These are phyloP conservation scores for Pichia norvegensis DNA, from an alignment of 1,139 yeast species.

Conservation along the genomic window DNA sequence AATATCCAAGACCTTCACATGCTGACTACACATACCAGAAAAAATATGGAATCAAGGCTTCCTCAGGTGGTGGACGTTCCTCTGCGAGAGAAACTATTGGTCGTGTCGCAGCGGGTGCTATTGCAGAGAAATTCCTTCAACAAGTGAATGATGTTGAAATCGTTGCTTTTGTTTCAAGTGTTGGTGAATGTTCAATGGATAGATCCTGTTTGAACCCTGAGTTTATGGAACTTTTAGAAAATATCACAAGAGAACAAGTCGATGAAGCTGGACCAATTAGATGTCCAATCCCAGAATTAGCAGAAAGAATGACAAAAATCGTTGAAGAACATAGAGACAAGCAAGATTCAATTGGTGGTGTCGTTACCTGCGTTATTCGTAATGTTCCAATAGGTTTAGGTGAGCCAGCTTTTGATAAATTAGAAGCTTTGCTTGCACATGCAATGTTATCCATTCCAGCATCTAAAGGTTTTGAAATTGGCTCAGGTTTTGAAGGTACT, in stretches of 20 bases:
- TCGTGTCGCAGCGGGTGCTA: conserved; percentile 97
- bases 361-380: conserved; percentile 93
- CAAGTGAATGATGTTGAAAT: conserved; percentile 82
- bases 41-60: conserved; percentile 87
- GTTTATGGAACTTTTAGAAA: conserved; percentile 59
- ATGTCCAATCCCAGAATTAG: conserved; percentile 74
- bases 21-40: conserved; percentile 91
- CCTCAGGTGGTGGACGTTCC: conserved; percentile 96
- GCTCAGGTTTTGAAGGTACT: conserved; percentile 91
- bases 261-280: conserved; percentile 86
- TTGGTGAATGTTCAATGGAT: conserved; percentile 71
- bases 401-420: conserved; percentile 94
- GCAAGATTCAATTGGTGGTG: conserved; percentile 94
- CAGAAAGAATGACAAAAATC: conserved; percentile 75
- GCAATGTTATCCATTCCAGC: conserved; percentile 98
- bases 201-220: conserved; percentile 59
- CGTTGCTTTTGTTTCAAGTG: conserved; percentile 91
- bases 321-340: conserved; percentile 83
- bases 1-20: conserved; percentile 95
- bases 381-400: conserved; percentile 92
- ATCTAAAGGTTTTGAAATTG: conserved; percentile 94
- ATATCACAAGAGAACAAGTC: conserved; percentile 80
- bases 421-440: conserved; percentile 91
- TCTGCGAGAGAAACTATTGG: conserved; percentile 98
- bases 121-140: conserved; percentile 82